Conservation (phyloP, 2,329 filamentous ascomycete genomes). For the Cordyceps farinosa region DNA sequence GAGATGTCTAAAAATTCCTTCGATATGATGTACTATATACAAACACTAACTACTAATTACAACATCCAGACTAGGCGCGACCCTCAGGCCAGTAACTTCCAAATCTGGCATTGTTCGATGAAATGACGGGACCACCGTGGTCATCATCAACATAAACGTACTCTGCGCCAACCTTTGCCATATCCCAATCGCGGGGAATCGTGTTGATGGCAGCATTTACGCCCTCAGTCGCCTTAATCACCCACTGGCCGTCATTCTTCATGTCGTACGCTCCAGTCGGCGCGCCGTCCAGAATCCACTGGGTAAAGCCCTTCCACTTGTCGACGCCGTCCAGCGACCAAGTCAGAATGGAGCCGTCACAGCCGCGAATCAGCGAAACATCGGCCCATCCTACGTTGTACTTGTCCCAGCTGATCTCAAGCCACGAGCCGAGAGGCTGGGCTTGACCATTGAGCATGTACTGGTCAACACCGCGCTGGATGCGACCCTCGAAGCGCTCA, state of each 20-base stretch:
- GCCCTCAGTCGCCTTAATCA: constrained; percentile 26
- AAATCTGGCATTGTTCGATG: constrained; percentile 20
- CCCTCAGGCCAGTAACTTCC: constrained; percentile 26
- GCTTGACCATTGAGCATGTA: constrained; percentile 25
- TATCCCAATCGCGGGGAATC: constrained; percentile 23
- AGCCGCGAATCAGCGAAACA: constrained; percentile 29
- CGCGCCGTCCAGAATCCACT: constrained; percentile 25
- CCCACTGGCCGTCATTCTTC: constrained; percentile 21
- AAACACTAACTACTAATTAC: not conserved
- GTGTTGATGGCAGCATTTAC: constrained; percentile 23
- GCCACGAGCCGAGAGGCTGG: constrained; percentile 27
- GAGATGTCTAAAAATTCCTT: too few species aligned
- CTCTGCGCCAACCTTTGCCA: constrained; percentile 24
- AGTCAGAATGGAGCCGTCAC: constrained; percentile 25
- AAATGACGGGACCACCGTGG: constrained; percentile 27
- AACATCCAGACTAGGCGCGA: not conserved
- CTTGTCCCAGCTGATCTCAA: constrained; percentile 26
- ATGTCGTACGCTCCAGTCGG: constrained; percentile 19
- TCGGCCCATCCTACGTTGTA: constrained; percentile 25
- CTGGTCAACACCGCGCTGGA: constrained; percentile 25
- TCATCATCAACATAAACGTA: constrained; percentile 26
- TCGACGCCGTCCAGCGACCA: constrained; percentile 24
- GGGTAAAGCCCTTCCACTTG: constrained; percentile 26
- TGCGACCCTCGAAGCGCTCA: constrained; percentile 26
- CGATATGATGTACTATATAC: not conserved